phyloP scores from a whole-genome alignment of 257 asterid genomes.

The Scutellaria minor region DNA sequence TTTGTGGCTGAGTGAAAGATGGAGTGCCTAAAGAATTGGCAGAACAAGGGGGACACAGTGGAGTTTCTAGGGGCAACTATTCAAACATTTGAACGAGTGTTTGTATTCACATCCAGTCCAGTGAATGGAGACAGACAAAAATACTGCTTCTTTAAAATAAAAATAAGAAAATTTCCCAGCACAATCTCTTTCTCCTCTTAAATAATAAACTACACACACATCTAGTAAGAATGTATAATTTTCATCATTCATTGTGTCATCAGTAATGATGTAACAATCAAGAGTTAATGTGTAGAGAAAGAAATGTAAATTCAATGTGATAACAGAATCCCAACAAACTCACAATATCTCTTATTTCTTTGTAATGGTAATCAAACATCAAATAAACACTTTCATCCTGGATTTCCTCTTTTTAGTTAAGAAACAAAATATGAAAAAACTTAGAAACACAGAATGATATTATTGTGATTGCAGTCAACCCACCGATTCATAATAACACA shows the following conservation, averaged over 20 bases:
- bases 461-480: neutral
- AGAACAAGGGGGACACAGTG: neutral
- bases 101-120: neutral
- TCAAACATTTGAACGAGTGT: neutral
- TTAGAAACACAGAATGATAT: neutral
- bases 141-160: neutral
- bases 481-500: too few relatives aligned
- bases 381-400: neutral
- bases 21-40: neutral
- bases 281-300: neutral
- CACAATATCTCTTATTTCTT: neutral
- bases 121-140: neutral
- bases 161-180: neutral
- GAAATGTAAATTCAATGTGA: neutral
- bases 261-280: neutral
- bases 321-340: neutral
- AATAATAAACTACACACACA: neutral
- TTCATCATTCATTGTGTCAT: neutral
- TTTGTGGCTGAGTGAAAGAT: neutral
- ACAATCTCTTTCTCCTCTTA: neutral
- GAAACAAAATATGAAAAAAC: neutral
- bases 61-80: neutral
- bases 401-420: neutral
- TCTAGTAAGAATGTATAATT: neutral
- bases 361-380: neutral